Evolutionary conservation across 805 yeast species (phyloP).

Genomic region (Lachancea dasiensis): DNA sequence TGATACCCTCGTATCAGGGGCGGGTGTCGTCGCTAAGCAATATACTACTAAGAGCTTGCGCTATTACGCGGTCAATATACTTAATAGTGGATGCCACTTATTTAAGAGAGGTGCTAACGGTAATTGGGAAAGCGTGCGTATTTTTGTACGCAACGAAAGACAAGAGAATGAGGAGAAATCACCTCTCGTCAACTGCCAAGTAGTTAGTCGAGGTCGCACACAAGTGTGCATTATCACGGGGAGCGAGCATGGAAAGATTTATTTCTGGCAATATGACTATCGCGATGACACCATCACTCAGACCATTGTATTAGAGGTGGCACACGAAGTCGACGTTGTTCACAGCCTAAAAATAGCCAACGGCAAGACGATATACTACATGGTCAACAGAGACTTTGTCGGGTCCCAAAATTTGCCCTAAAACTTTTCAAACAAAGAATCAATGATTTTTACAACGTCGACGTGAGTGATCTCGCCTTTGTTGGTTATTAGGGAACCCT

Average conservation of each 20-base stretch:
- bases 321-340: slow-evolving; percentile 7
- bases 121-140: slow-evolving; percentile 17
- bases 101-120: slow-evolving; percentile 18
- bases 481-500: slow-evolving; percentile 58
- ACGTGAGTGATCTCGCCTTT: slow-evolving; percentile 44
- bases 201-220: slow-evolving; percentile 5
- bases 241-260: slow-evolving; percentile 18
- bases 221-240: slow-evolving; percentile 15
- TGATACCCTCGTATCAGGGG: slow-evolving; percentile 5
- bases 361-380: slow-evolving; percentile 9
- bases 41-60: slow-evolving; percentile 12
- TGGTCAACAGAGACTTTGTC: slow-evolving; percentile 10
- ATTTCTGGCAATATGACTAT: slow-evolving; percentile 17
- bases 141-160: slow-evolving; percentile 9
- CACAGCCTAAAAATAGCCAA: slow-evolving; percentile 10
- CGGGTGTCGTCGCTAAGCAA: slow-evolving; percentile 13
- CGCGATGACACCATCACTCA: slow-evolving; percentile 10
- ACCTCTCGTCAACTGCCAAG: slow-evolving; percentile 15
- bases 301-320: slow-evolving; percentile 3
- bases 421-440: slow-evolving; percentile 32
- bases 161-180: slow-evolving; percentile 6
- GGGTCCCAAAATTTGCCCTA: slow-evolving; percentile 9
- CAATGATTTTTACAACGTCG: slow-evolving; percentile 36
- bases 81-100: slow-evolving; percentile 19
- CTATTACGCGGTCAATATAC: slow-evolving; percentile 12